Conservation (phyloP, 257 asterid species). For the Scutellaria galericulata region DNA sequence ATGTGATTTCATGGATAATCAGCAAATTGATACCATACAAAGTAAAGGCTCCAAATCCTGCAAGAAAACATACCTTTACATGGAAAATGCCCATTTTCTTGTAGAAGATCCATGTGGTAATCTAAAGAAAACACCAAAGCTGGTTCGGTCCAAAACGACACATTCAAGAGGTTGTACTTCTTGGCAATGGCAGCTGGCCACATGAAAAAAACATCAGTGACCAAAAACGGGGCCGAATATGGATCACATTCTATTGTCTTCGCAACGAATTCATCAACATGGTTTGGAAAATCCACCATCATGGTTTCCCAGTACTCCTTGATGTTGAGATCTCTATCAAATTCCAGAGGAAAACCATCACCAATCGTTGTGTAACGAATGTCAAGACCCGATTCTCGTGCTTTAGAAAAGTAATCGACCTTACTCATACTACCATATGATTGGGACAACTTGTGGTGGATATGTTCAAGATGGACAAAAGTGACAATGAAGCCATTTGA, state of each 20-base stretch:
- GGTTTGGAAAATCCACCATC: slow-evolving; percentile 39
- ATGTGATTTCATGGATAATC: too few relatives aligned
- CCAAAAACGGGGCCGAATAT: slow-evolving; percentile 39
- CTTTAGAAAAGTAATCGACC: slow-evolving; percentile 36
- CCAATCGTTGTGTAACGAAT: slow-evolving; percentile 51
- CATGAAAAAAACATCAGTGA: slow-evolving; percentile 51
- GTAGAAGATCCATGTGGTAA: slow-evolving; percentile 50
- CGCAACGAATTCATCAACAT: slow-evolving; percentile 52
- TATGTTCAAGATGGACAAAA: slow-evolving; percentile 33
- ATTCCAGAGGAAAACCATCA: slow-evolving; percentile 58
- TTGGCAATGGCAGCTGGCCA: slow-evolving; percentile 54
- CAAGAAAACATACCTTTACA: slow-evolving; percentile 31
- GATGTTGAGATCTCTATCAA: slow-evolving; percentile 36
- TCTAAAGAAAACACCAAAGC: slow-evolving; percentile 53
- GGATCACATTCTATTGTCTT: slow-evolving; percentile 43
- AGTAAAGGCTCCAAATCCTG: too few relatives aligned
- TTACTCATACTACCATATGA: neutral
- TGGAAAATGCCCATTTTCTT: slow-evolving; percentile 51
- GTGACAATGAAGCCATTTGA: slow-evolving; percentile 36
- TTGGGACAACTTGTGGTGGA: slow-evolving; percentile 16
- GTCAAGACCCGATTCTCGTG: slow-evolving; percentile 54
- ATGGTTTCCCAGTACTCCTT: slow-evolving; percentile 42
- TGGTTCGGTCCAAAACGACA: slow-evolving; percentile 58
- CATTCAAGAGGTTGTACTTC: slow-evolving; percentile 53
- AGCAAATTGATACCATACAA: too few relatives aligned